phyloP scores from a whole-genome alignment of 148 eudicot genomes.

The Dianthus caryophyllus region DNA sequence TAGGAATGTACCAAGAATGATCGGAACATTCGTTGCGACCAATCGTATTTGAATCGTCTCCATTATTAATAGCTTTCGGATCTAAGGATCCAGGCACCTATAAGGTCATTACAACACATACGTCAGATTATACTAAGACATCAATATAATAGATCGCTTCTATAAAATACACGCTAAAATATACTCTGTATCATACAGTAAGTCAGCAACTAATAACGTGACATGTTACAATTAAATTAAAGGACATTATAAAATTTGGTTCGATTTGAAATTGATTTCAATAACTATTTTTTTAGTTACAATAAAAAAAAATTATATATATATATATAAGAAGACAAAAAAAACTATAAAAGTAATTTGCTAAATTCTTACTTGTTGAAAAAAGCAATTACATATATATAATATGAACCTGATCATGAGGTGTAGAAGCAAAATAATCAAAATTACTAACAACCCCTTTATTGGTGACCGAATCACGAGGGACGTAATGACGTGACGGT shows the following conservation, averaged over 20 bases:
- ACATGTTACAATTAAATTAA: too few relatives aligned
- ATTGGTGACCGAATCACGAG: slow-evolving; percentile 4
- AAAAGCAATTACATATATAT: too few relatives aligned
- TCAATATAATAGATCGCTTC: not conserved
- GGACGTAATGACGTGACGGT: not conserved
- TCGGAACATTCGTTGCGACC: slow-evolving; percentile 22
- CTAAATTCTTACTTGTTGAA: too few relatives aligned
- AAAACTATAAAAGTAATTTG: too few relatives aligned
- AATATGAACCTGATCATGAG: slow-evolving; percentile 21
- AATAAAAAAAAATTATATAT: too few relatives aligned
- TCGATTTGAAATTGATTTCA: too few relatives aligned
- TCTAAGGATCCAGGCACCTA: slow-evolving; percentile 27
- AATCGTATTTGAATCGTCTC: slow-evolving; percentile 16
- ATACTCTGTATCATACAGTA: too few relatives aligned
- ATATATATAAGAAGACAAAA: too few relatives aligned
- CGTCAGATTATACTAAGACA: not conserved
- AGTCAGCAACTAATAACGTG: too few relatives aligned
- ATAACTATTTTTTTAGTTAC: too few relatives aligned
- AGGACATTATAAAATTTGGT: too few relatives aligned
- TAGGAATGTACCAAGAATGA: slow-evolving; percentile 24
- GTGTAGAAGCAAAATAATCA: slow-evolving; percentile 22
- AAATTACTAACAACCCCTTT: slow-evolving; percentile 23
- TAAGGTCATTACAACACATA: not conserved
- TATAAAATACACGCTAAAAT: too few relatives aligned
- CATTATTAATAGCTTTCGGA: slow-evolving; percentile 18